Conservation (phyloP, 1,139 yeast genomes). For the Lodderomyces beijingensis region DNA sequence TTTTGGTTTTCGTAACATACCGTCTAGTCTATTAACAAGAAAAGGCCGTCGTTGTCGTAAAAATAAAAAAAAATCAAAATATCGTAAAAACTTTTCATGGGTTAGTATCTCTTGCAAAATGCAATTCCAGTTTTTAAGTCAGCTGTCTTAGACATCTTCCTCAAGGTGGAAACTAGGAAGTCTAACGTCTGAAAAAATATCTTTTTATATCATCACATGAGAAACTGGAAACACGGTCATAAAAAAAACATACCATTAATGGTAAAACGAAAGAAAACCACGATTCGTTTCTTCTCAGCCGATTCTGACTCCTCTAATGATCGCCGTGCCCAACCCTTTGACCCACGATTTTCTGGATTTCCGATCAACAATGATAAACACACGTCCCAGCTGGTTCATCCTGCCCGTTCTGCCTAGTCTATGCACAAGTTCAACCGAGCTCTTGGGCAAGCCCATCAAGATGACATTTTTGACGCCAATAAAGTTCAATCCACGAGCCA, state of each 20-base stretch:
- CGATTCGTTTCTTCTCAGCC: slow-evolving; percentile 21
- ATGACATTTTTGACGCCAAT: slow-evolving; percentile 77
- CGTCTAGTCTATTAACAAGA: neutral
- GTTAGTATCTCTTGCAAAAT: no score
- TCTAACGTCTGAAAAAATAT: slow-evolving; percentile 25
- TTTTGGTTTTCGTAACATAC: no score
- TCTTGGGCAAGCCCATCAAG: slow-evolving; percentile 78
- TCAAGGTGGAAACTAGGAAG: slow-evolving; percentile 24
- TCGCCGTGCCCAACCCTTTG: slow-evolving; percentile 71
- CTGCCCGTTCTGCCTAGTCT: slow-evolving; percentile 94
- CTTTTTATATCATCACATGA: slow-evolving; percentile 3
- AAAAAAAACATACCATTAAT: slow-evolving; percentile 4
- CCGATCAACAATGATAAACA: slow-evolving; percentile 66
- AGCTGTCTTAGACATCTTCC: slow-evolving; percentile 27
- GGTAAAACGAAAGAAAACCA: neutral
- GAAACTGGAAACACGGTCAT: neutral
- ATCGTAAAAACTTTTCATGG: no score
- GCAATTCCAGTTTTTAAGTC: no score
- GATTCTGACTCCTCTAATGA: slow-evolving; percentile 48
- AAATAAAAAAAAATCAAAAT: no score
- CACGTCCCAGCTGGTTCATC: slow-evolving; percentile 86
- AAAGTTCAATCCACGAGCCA: slow-evolving; percentile 89
- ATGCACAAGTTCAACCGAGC: slow-evolving; percentile 83
- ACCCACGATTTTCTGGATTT: slow-evolving; percentile 74
- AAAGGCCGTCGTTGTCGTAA: no score